Evolutionary conservation across 2,329 filamentous ascomycete genomes (phyloP), one percentile per base, ranked within the genome.

Genomic region (Fusarium protoensiforme): DNA sequence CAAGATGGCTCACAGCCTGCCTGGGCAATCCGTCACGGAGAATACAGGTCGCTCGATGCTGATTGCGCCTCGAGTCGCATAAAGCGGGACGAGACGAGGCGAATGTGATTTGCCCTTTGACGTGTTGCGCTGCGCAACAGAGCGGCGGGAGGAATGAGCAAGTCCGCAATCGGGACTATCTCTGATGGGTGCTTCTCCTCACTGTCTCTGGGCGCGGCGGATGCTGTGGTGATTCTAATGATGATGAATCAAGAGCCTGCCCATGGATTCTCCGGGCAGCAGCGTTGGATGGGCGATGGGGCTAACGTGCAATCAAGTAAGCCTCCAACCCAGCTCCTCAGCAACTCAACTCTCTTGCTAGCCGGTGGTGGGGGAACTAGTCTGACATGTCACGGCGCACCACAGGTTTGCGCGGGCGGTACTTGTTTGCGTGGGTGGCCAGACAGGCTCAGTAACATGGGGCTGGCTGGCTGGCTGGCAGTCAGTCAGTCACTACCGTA

Each of bases 381-480:
- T 58, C 35, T 61, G 31, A 61, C 66, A 75, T 73, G 75, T 77
- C 73, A 75, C 75, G 67, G 43, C 48, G 59, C 74, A 71, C 72
- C 58, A 65, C 36, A 64, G 38, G 31, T 59, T 31, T 67, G 74
- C 75, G 9, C 57, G 65, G 43, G 48, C 51, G 72, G 65, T 77
- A 77, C 75, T 72, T 77, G 31, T 31, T 53, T 58, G 67, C 59
- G 67, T 68, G 51, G 22, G 54, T 59, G 53, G 54, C 67, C 56
- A 16, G 46, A 22, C 67, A 65, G 48, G 61, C 62, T 67, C 75
- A 74, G 68, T 74, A 76, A 74, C 75, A 78, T 74, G 73, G 72
- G 72, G 67, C 69, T 75, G 73, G 39, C 20, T 43, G n/a, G 38
- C 20, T 43, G 46, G 46, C 27, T 51, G 24, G 46, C 46, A 31